Base-by-base conservation (phyloP, 129 eudicot species). In the Escallonia rubra region DNA sequence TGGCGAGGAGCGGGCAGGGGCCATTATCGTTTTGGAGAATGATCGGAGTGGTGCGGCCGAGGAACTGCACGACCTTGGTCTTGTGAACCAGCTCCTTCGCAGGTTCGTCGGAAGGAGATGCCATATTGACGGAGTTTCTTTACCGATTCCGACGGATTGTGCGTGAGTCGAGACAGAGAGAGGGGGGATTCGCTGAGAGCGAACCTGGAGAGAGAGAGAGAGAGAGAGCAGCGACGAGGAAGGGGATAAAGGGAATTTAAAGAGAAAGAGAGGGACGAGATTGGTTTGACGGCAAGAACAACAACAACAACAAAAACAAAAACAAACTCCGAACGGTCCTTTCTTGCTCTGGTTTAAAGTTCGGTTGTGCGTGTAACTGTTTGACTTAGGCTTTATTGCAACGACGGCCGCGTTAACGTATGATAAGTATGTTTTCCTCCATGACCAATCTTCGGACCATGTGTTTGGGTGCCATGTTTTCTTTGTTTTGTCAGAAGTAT, bases 1-100 rank as follows among this genome's bases (percentile, higher is more conserved):
- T 93, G 41, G 96, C 87, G 71, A 93, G 86, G 67, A 93, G 96
- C 69, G 98, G 98, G 63, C 98, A 93, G 47, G 98, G 98, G 66
- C 98, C 98, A 76, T 93, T 93, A 66, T 89, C 91, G 76, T 93
- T 93, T 63, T 93, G 98, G 67, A 93, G 96, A 74, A 93, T 57
- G 72, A 93, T 86, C 11, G 92, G 91, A 4, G 90, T 76, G 13
- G 78, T 73, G 13, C 90, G 76, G 5, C 87, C 91, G 34, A 84
- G 59, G 63, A 89, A 93, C 53, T 93, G 96, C 34, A 93, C 86
- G 9, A 78, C 49, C 69, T 93, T 93, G 41, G 95, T 84, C 76
- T 77, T 84, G 75, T 93, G 92, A 23, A 81, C 74, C 90, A 75
- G 59, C 74, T 77, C 88, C 62, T 69, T 68, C 47, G 54, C 69